Evolutionary conservation across 1,139 yeast genomes (phyloP).

Genomic region (Blastobotrys persicus): DNA sequence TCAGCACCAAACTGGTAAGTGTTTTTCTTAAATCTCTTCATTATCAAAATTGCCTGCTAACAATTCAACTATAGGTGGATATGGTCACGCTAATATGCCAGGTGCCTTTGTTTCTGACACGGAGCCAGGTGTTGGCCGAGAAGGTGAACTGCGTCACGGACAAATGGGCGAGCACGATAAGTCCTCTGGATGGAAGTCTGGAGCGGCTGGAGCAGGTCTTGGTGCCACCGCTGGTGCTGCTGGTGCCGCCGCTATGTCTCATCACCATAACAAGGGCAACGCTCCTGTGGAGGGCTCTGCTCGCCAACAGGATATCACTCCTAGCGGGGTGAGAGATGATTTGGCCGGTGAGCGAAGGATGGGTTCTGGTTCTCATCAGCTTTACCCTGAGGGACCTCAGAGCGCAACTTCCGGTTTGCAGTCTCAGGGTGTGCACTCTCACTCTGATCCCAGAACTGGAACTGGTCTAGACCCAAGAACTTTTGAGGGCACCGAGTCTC

Average conservation of each 20-base stretch:
- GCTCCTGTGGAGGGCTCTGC: background rate
- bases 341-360: background rate
- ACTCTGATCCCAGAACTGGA: background rate
- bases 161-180: background rate
- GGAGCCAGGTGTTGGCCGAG: background rate
- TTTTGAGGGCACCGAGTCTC: background rate
- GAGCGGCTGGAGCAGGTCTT: slow-evolving; percentile 6
- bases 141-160: background rate
- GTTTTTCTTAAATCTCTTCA: background rate
- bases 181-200: background rate
- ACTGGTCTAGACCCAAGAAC: background rate
- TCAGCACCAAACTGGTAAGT: slow-evolving; percentile 1
- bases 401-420: background rate
- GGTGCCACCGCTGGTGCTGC: slow-evolving; percentile 6
- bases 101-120: background rate
- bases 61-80: background rate
- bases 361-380: background rate
- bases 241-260: background rate
- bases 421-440: background rate
- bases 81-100: slow-evolving; percentile 1
- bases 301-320: background rate
- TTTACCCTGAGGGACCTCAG: background rate
- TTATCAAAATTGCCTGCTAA: background rate
- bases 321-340: background rate
- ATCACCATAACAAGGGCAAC: background rate